Percentiles rank a stretch among this genome's conserved stretches.
Conservation (phyloP, 768 basidiomycete genomes). For the Glaciozyma martinii region DNA sequence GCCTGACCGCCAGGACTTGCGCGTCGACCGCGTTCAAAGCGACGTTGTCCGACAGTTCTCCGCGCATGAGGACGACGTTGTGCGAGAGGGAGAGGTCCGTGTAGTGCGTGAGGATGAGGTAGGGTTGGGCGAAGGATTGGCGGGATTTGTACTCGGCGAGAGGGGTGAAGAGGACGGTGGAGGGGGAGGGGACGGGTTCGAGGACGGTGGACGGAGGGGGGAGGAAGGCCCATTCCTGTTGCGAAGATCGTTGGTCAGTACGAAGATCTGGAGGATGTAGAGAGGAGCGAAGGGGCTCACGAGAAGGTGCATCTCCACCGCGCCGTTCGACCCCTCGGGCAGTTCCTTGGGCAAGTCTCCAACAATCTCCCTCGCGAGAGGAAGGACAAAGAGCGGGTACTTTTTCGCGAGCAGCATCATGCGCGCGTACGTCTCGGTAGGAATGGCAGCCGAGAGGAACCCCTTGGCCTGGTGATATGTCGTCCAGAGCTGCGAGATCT, state of each 20-base stretch:
- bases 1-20: not conserved
- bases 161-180: constrained; percentile 85
- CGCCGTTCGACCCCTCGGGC: constrained; percentile 53
- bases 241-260: constrained; percentile 42
- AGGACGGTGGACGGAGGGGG: constrained; percentile 44
- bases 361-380: constrained; percentile 55
- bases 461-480: constrained; percentile 79
- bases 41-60: constrained; percentile 54
- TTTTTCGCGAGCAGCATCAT: constrained; percentile 57
- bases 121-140: constrained; percentile 76
- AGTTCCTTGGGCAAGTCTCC: constrained; percentile 29
- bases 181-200: constrained; percentile 45
- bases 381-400: constrained; percentile 74
- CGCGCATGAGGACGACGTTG: constrained; percentile 72
- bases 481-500: constrained; percentile 77
- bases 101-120: constrained; percentile 82
- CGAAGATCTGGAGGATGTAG: not conserved
- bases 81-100: constrained; percentile 76
- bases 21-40: not conserved
- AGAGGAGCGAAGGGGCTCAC: constrained; percentile 12
- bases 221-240: constrained; percentile 80
- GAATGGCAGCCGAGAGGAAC: constrained; percentile 73
- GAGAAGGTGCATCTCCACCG: constrained; percentile 41
- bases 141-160: constrained; percentile 86
- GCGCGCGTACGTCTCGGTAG: constrained; percentile 59